Conservation (phyloP, 2,329 filamentous ascomycete species). For the Paecilomyces fulvus region DNA sequence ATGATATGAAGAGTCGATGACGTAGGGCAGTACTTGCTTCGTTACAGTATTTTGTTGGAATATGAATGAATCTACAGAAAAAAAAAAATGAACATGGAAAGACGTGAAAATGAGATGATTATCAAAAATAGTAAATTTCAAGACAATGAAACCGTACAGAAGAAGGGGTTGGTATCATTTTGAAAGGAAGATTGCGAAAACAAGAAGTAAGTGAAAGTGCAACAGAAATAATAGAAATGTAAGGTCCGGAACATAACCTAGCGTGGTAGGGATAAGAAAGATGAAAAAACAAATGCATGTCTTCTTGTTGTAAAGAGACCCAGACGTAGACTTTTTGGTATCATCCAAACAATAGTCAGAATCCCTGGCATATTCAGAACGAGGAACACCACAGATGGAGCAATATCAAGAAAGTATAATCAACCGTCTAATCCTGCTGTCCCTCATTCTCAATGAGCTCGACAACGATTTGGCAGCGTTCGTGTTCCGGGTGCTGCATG, state of each 20-base stretch:
- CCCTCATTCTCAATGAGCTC: conserved; percentile 91
- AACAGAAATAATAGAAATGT: background rate
- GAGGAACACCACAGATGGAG: background rate
- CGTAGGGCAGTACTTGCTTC: too few relatives aligned
- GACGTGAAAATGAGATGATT: too few relatives aligned
- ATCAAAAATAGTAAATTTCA: background rate
- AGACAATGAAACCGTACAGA: background rate
- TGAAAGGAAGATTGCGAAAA: background rate
- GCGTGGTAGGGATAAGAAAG: background rate
- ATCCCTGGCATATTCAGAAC: background rate
- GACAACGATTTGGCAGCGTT: conserved; percentile 77
- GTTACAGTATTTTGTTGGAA: too few relatives aligned
- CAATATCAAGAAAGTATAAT: background rate
- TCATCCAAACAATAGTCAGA: background rate
- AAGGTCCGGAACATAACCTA: background rate
- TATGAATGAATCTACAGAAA: too few relatives aligned
- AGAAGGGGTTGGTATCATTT: background rate
- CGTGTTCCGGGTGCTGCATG: conserved; percentile 86
- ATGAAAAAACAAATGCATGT: background rate
- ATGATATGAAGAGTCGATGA: too few relatives aligned
- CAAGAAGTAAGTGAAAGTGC: background rate
- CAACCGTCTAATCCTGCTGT: conserved; percentile 46
- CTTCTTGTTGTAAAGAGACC: background rate
- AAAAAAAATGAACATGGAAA: too few relatives aligned
- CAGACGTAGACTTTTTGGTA: background rate